Percentiles rank a stretch among this genome's conserved stretches.
Conservation (phyloP, 1,284 basidiomycete genomes). For the Sphagnurus paluster region DNA sequence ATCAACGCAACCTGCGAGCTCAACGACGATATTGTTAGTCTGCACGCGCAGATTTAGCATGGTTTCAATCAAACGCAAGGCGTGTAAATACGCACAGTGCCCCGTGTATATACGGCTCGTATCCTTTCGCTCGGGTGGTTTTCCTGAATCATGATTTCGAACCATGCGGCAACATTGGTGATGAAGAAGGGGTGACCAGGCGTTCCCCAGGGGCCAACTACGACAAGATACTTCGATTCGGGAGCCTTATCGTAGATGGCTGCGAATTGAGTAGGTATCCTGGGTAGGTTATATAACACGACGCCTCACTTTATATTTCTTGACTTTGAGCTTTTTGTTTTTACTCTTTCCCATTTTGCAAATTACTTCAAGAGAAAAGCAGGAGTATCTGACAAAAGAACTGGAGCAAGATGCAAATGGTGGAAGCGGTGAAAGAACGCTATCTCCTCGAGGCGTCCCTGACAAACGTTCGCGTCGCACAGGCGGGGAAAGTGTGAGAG, state of each 20-base stretch:
- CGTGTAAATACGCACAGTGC: constrained; percentile 24
- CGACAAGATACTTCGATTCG: constrained; percentile 25
- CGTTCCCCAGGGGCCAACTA: constrained; percentile 31
- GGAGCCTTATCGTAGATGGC: constrained; percentile 9
- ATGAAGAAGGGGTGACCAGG: constrained; percentile 17
- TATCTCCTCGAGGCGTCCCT: too few relatives aligned
- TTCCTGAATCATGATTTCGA: constrained; percentile 34
- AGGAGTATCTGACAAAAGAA: too few relatives aligned
- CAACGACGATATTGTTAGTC: constrained; percentile 35
- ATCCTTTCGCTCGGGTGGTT: constrained; percentile 27
- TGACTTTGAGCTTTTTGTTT: too few relatives aligned
- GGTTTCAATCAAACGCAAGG: not conserved
- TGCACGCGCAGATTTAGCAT: constrained; percentile 10
- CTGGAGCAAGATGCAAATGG: too few relatives aligned
- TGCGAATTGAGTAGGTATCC: not conserved
- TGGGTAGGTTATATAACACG: not conserved
- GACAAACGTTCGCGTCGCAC: too few relatives aligned
- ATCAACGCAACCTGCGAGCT: constrained; percentile 32
- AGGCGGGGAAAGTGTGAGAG: too few relatives aligned
- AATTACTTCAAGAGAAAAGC: too few relatives aligned
- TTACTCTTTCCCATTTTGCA: constrained; percentile 1
- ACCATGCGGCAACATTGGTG: constrained; percentile 37
- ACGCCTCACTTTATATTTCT: constrained; percentile 3
- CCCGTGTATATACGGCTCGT: constrained; percentile 29
- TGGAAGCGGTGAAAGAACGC: too few relatives aligned